Evolutionary conservation across 2,329 filamentous ascomycete genomes (phyloP).

Genomic region (Basipetospora sp.): DNA sequence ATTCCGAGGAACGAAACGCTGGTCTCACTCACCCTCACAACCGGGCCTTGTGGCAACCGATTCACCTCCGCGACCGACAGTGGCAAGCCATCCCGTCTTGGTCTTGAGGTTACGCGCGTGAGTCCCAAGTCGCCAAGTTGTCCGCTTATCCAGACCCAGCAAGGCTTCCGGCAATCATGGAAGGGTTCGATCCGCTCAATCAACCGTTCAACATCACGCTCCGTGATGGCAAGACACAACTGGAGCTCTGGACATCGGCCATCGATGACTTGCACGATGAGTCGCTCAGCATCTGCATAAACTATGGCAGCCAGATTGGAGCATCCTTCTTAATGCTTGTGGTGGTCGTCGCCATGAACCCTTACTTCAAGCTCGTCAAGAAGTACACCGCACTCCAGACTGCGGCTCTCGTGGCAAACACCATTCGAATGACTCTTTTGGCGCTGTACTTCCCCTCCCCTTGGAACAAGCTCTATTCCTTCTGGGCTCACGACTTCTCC

Average conservation of each 20-base stretch:
- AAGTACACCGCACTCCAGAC: constrained; percentile 52
- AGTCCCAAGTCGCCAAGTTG: too few relatives aligned
- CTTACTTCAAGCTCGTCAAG: constrained; percentile 47
- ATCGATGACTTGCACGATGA: constrained; percentile 20
- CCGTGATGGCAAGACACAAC: neutral
- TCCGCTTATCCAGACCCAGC: too few relatives aligned
- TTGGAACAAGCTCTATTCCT: constrained; percentile 46
- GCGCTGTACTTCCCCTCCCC: constrained; percentile 45
- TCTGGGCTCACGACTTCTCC: constrained; percentile 39
- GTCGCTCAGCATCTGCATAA: constrained; percentile 33
- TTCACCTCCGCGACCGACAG: too few relatives aligned
- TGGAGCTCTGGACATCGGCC: neutral
- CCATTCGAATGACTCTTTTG: constrained; percentile 43
- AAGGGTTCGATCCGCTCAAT: neutral
- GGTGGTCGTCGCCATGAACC: constrained; percentile 53
- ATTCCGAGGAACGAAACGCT: too few relatives aligned
- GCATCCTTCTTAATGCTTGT: constrained; percentile 50
- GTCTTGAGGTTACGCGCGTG: too few relatives aligned
- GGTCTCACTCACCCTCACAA: too few relatives aligned
- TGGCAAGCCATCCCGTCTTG: too few relatives aligned
- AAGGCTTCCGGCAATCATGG: neutral
- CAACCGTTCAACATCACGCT: constrained; percentile 1
- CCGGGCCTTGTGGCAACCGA: too few relatives aligned
- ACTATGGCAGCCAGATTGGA: constrained; percentile 57
- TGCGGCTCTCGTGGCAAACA: constrained; percentile 43